Evolutionary conservation across 2,329 filamentous ascomycete genomes (phyloP).

Genomic region (Fusarium coicis): DNA sequence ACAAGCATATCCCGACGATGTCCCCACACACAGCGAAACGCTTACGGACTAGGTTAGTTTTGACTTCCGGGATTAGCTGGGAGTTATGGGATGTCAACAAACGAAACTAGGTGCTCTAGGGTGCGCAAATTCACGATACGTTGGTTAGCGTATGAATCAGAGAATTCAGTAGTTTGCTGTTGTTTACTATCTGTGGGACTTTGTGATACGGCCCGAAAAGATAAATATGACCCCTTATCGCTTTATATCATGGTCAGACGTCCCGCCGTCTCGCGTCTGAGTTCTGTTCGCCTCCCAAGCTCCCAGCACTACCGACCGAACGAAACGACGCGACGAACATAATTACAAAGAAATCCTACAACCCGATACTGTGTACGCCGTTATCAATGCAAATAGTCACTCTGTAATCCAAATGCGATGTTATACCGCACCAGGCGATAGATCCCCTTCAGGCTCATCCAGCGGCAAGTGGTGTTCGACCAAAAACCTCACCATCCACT

Average conservation of each 20-base stretch:
- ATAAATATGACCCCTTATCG: background rate
- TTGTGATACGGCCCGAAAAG: background rate
- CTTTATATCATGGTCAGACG: background rate
- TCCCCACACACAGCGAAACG: background rate
- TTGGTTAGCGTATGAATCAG: background rate
- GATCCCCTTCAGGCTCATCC: background rate
- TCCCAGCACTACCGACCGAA: background rate
- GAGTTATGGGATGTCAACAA: background rate
- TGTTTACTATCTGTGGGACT: background rate
- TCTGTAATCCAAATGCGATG: background rate
- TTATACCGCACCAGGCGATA: background rate
- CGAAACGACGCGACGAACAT: background rate
- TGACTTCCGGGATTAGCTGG: background rate
- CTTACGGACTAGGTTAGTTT: background rate
- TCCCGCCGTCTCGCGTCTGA: background rate
- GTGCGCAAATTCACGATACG: background rate
- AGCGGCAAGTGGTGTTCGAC: constrained; percentile 7
- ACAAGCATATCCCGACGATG: background rate
- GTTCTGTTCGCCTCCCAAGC: background rate
- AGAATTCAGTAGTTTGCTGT: background rate
- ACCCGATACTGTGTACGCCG: background rate
- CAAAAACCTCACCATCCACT: constrained; percentile 14
- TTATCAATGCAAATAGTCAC: background rate
- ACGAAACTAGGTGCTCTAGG: background rate
- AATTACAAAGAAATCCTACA: background rate